Evolutionary conservation across 129 eudicot species (phyloP).

Genomic region (Centaurea solstitialis): DNA sequence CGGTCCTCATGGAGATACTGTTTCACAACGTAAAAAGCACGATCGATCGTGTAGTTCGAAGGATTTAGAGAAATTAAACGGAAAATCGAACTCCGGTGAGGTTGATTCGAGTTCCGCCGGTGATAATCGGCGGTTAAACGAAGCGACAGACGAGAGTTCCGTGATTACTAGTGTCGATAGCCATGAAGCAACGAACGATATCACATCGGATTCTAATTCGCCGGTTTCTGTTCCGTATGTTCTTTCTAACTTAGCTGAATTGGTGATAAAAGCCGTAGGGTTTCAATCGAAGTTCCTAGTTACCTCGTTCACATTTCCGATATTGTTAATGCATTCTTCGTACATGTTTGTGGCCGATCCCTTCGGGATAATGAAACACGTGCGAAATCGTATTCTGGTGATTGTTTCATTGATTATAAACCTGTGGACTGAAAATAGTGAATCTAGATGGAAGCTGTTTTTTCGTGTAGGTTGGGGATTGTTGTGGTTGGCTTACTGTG

Average conservation of each 20-base stretch:
- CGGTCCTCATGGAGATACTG: background rate
- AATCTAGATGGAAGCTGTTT: conserved; percentile 41
- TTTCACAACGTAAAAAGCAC: conserved; percentile 23
- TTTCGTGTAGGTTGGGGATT: conserved; percentile 59
- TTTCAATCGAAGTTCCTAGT: conserved; percentile 52
- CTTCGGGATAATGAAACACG: conserved; percentile 25
- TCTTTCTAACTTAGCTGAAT: conserved; percentile 35
- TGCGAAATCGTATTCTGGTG: conserved; percentile 24
- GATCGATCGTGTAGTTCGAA: conserved; percentile 20
- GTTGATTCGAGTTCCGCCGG: background rate
- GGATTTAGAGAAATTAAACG: conserved; percentile 6
- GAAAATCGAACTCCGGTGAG: background rate
- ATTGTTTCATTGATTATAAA: conserved; percentile 18
- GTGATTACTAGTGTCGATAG: conserved; percentile 21
- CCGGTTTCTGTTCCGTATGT: conserved; percentile 20
- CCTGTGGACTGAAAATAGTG: conserved; percentile 48
- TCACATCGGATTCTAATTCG: conserved; percentile 25
- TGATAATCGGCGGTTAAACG: background rate
- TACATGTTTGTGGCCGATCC: conserved; percentile 69
- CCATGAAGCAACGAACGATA: conserved; percentile 6
- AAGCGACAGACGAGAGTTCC: conserved; percentile 27
- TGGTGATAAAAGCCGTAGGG: conserved; percentile 50
- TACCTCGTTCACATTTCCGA: conserved; percentile 51
- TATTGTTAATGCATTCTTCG: conserved; percentile 37
- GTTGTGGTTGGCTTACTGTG: conserved; percentile 68